Evolutionary conservation across 352 stramenopile species (phyloP), one percentile per base, ranked within the genome.

Genomic region (Heterotrichella gracilis): DNA sequence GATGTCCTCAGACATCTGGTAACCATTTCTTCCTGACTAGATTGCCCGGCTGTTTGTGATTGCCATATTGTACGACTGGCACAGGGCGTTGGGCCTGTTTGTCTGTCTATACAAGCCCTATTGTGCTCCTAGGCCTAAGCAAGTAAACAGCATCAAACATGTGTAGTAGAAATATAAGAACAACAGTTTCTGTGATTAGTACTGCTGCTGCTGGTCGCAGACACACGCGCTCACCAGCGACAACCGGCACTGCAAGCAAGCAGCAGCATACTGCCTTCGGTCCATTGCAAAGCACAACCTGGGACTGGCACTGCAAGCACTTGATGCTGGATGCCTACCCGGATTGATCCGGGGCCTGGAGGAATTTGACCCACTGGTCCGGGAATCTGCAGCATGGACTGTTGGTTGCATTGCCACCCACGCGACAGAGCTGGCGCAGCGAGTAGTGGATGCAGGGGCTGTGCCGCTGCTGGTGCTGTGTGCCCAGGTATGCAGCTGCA

Each of bases 1-100:
- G 87, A 94, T 71, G 94, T 94, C 71, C 77, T 94, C n/a, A 86
- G 86, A 19, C 87, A 94, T 71, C 82, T 94, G n/a, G 87, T 94
- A 19, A 93, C 93, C 74, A n/a, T 94, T 86, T 22, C 78, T 94
- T 2, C 88, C 82, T 25, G 86, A 93, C 73, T 84, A 94, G 74
- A 94, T 93, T 73, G 72, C 9, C n/a, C 68, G 17, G 64, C 4
- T 70, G 68, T 70, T 21, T n/a, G n/a, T 9, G 20, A n/a, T 68
- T 9, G 9, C n/a, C 9, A 9, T 9, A 17, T 42, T 68, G 9
- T 2, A 2, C 63, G 23, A 41, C 3, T 14, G 4, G 63, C 21
- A 68, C 23, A 4, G 4, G 14, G 4, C 14, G 63, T n/a, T 14
- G 21, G 17, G 63, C 23, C 21, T 17, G 19, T 68, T 22, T 68